Evolutionary conservation across 176 grass and related monocot genomes (phyloP), one percentile per base, ranked within the genome.

Genomic region (Rhynchospora tenuis): DNA sequence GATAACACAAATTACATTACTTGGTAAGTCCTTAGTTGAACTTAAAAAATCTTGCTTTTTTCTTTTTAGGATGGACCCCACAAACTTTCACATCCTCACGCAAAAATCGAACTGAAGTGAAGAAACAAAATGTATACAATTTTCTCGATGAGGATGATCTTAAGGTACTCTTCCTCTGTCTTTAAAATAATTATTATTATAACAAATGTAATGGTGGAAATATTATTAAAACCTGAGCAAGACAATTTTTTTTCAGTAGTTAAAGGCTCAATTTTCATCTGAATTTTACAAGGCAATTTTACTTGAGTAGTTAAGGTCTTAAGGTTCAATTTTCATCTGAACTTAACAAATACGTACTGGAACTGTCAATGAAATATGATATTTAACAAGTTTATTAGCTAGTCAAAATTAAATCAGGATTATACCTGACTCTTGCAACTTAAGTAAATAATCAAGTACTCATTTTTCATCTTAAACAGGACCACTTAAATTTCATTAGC

Each of bases 71-170:
- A 75, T 98, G 92, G 92, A 47, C 91, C 78, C 95, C 91, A 59
- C 90, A 91, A 73, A 93, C 92, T 65, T 98, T 95, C 82, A 91
- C 92, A 65, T 98, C 95, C 5, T 98, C 95, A 29, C 89, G 95
- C 1, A 98, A 95, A 93, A 98, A 80, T 80, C 91, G 92, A 86
- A 75, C 90, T 45, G 92, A 95, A 31, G 9, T 90, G 81, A 90
- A 93, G 88, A 87, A 95, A 54, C 95, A 98, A 85, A 98, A 68
- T 84, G 89, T 98, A 85, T 90, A 93, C 44, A 95, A 48, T 88
- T 98, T 98, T 87, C 79, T 98, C 77, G 95, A 98, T 83, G 95
- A 98, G 51, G 95, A 95, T 62, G 95, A 98, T 59, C 84, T 98
- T 47, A 98, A 98, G 95, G 95, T 98, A 85, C 31, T 24, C 8